Evolutionary conservation across 768 basidiomycete genomes (phyloP).

Genomic region (Coprinopsis cinerea): DNA sequence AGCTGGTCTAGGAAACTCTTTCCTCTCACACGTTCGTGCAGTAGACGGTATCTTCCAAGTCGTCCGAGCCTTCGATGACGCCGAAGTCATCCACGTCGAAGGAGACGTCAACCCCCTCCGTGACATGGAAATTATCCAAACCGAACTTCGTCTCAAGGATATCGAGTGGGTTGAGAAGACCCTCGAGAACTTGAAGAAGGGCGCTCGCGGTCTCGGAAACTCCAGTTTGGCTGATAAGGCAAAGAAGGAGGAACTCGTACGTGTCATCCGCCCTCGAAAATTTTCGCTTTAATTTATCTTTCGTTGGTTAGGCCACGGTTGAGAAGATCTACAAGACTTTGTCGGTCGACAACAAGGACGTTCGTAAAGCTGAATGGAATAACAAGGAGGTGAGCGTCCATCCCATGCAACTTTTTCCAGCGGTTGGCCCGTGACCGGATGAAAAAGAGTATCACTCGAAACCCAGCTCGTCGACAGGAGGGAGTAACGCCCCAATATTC

Average conservation of each 20-base stretch:
- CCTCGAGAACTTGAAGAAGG: constrained; percentile 72
- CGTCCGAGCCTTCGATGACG: constrained; percentile 95
- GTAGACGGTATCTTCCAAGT: constrained; percentile 99
- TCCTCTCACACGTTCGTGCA: constrained; percentile 94
- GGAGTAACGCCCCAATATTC: constrained; percentile 83
- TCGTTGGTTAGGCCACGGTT: constrained; percentile 55
- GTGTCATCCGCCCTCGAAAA: constrained; percentile 17
- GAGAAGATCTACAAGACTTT: constrained; percentile 82
- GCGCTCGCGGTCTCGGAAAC: constrained; percentile 64
- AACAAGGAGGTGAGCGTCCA: constrained; percentile 83
- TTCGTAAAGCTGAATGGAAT: constrained; percentile 89
- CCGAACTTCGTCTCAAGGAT: constrained; percentile 91
- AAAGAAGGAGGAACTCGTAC: constrained; percentile 91
- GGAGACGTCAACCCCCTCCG: constrained; percentile 94
- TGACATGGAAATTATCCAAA: constrained; percentile 97
- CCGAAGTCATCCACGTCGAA: constrained; percentile 99
- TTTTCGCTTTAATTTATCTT: neutral
- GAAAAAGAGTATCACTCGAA: constrained; percentile 54
- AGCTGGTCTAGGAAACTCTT: constrained; percentile 95
- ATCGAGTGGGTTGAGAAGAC: constrained; percentile 98
- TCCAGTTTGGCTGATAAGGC: constrained; percentile 87
- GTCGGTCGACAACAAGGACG: constrained; percentile 78
- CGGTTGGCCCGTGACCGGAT: constrained; percentile 28
- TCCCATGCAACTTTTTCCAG: neutral
- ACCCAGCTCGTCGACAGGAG: constrained; percentile 96